phyloP scores from a whole-genome alignment of 768 basidiomycete genomes.

The Lactarius trivialis region DNA sequence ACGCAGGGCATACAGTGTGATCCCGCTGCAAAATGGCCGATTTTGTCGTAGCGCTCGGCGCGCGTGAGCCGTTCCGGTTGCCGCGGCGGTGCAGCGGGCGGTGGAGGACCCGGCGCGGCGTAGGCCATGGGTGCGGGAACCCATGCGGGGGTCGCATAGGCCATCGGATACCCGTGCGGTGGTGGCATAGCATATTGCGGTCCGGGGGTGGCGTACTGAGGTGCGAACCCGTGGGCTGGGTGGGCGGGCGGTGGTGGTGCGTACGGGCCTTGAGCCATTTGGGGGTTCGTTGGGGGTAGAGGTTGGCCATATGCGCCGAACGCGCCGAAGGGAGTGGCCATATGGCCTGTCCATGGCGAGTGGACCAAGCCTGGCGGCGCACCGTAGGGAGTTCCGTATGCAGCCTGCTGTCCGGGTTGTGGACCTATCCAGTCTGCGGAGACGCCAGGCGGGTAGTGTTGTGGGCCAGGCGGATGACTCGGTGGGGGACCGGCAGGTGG shows the following conservation, averaged over 20 bases:
- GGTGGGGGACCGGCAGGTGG: conserved; percentile 9
- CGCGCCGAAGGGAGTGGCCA: conserved; percentile 23
- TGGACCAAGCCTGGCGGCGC: background rate
- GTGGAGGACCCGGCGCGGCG: conserved; percentile 18
- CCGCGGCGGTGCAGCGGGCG: conserved; percentile 24
- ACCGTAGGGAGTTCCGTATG: conserved; percentile 15
- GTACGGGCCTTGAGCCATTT: background rate
- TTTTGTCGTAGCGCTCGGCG: conserved; percentile 30
- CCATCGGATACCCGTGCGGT: conserved; percentile 14
- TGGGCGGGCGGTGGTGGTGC: conserved; percentile 2
- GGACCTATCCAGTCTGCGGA: conserved; percentile 31
- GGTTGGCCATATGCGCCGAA: conserved; percentile 31
- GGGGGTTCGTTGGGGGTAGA: conserved; percentile 27
- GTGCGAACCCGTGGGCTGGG: conserved; percentile 6
- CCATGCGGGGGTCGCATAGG: conserved; percentile 10
- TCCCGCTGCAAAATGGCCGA: conserved; percentile 37
- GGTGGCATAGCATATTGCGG: conserved; percentile 15
- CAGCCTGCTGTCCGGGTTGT: conserved; percentile 15
- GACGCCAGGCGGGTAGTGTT: conserved; percentile 25
- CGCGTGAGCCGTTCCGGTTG: conserved; percentile 27
- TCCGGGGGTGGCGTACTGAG: conserved; percentile 14
- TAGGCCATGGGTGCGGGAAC: conserved; percentile 7
- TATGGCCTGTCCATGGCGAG: conserved; percentile 8
- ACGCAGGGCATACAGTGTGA: conserved; percentile 34
- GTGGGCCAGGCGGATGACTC: conserved; percentile 12